Evolutionary conservation across 2,329 filamentous ascomycete genomes (phyloP), one percentile per base, ranked within the genome.

Genomic region (Colletotrichum higginsianum): DNA sequence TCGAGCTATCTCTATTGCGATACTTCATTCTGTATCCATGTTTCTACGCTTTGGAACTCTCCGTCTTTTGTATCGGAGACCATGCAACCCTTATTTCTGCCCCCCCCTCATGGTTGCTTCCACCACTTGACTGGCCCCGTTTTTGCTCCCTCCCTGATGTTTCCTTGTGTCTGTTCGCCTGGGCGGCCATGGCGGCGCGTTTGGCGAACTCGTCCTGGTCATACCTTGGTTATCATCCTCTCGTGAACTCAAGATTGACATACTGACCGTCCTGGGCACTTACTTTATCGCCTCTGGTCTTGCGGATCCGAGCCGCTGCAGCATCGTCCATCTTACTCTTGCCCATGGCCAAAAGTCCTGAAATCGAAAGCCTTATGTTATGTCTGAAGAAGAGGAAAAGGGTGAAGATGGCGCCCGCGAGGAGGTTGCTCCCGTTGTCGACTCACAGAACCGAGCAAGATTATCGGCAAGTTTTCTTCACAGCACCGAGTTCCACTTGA

Each of bases 261-360:
- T 15, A 50, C 23, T 11, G 30, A 16, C 11, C 35, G 21, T 38
- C 15, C 26, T 18, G 15, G 21, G 21, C 9, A 74, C 77, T 72
- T 74, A 84, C 83, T 73, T 82, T 82, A 18, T 80, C 79, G 15
- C 84, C 84, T 47, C 81, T 79, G 4, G 84, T 80, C 68, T 79
- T 83, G 42, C 79, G 78, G 71, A 86, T 86, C 62, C 84, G 79
- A 58, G 81, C 81, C 3, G 81, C 83, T 6, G 82, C 81, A 18
- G 80, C 80, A 3, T 82, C 79, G 73, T 85, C 83, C 84, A 86
- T 86, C 72, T 82, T 84, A 35, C 74, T 69, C n/a, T 72, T 73
- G n/a, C 38, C 58, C 64, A 73, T 73, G 16, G 66, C 15, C 13
- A 18, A 21, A 42, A 30, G 35, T 26, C 42, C 35, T 67, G 26